Evolutionary conservation across 257 asterid genomes (phyloP).

Genomic region (Solanum microdontum): DNA sequence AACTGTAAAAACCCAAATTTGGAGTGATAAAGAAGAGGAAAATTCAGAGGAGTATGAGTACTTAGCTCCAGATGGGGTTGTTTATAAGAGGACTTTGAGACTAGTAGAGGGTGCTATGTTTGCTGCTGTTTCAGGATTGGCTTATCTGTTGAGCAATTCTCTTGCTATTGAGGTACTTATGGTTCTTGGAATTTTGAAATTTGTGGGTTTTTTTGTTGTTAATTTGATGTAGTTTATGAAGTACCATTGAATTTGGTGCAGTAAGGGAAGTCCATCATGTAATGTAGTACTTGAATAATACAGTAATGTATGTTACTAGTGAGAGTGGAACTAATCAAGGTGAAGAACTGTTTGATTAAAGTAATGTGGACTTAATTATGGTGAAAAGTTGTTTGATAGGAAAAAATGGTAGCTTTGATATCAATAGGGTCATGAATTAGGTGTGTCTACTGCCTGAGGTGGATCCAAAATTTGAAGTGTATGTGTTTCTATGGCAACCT

Average conservation of each 20-base stretch:
- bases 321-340: neutral
- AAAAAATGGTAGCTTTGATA: neutral
- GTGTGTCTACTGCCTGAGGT: neutral
- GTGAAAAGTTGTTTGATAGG: neutral
- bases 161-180: constrained; percentile 75
- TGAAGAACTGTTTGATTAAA: neutral
- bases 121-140: constrained; percentile 86
- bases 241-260: neutral
- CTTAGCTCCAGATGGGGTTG: constrained; percentile 78
- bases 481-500: neutral
- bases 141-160: constrained; percentile 87
- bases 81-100: constrained; percentile 73
- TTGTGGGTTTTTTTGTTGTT: neutral
- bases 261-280: neutral
- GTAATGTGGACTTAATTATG: neutral
- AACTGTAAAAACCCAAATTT: constrained; percentile 12
- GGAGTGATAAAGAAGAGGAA: constrained; percentile 25
- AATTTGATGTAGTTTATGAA: neutral
- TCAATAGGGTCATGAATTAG: neutral
- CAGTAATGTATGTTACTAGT: neutral
- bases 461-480: neutral
- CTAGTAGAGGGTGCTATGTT: constrained; percentile 97
- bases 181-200: neutral
- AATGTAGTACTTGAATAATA: neutral
- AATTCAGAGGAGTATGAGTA: constrained; percentile 44